A percentile compares a stretch with the other conserved stretches of the same genome.
phyloP scores from a whole-genome alignment of 768 basidiomycete species.

The Pluteus cervinus region DNA sequence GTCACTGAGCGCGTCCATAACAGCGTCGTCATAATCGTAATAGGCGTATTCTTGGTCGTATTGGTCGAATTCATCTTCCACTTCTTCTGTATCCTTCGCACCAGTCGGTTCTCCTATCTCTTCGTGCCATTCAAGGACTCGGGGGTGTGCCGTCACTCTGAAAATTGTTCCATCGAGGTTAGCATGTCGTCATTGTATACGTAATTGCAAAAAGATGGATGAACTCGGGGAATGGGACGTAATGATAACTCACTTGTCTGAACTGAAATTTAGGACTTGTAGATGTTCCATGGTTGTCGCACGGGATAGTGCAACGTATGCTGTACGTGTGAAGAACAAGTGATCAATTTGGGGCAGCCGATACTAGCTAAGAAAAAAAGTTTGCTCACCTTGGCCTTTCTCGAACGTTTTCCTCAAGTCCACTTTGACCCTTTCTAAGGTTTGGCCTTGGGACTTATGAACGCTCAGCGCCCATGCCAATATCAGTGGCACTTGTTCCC shows the following conservation, averaged over 20 bases:
- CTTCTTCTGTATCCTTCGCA: slow-evolving; percentile 17
- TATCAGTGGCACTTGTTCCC: slow-evolving; percentile 59
- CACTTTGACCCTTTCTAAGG: slow-evolving; percentile 77
- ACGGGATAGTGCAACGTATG: slow-evolving; percentile 69
- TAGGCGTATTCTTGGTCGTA: slow-evolving; percentile 29
- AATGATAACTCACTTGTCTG: slow-evolving; percentile 43
- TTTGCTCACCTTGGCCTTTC: slow-evolving; percentile 59
- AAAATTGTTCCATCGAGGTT: too few relatives aligned
- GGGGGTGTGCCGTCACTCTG: slow-evolving; percentile 62
- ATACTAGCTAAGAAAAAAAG: background rate
- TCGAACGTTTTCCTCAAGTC: slow-evolving; percentile 75
- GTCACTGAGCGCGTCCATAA: too few relatives aligned
- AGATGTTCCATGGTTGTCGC: slow-evolving; percentile 62
- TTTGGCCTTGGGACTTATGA: slow-evolving; percentile 91
- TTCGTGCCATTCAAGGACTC: slow-evolving; percentile 59
- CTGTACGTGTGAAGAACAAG: slow-evolving; percentile 21
- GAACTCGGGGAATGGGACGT: background rate
- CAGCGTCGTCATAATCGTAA: too few relatives aligned
- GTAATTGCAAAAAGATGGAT: background rate
- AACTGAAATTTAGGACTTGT: slow-evolving; percentile 59
- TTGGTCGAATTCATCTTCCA: slow-evolving; percentile 31
- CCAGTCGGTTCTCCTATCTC: too few relatives aligned
- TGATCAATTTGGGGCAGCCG: background rate
- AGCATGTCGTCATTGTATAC: slow-evolving; percentile 2
- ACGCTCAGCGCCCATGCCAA: slow-evolving; percentile 87